Conservation (phyloP, 2,329 filamentous ascomycete species). For the Hirsutella minnesotensis region DNA sequence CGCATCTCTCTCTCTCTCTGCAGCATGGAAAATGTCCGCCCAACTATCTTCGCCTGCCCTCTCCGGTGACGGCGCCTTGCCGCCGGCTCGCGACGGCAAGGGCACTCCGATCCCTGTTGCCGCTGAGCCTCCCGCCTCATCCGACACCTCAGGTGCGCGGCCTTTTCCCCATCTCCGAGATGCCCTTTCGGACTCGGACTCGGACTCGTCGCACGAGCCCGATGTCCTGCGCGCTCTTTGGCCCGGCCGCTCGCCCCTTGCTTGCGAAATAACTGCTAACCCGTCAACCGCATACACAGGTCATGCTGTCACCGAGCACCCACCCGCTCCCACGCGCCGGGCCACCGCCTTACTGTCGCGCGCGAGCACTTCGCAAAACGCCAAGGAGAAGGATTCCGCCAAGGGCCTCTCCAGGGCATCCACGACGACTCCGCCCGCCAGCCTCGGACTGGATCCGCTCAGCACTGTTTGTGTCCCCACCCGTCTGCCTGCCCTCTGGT, state of each 20-base stretch:
- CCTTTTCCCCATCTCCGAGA: not conserved
- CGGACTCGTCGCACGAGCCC: not conserved
- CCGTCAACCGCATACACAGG: not conserved
- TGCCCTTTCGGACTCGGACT: not conserved
- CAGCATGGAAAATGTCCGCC: constrained; percentile 25
- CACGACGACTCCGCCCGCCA: constrained; percentile 12
- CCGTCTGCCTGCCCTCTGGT: not conserved
- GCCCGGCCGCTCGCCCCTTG: too few species aligned
- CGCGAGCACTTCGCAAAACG: constrained; percentile 47
- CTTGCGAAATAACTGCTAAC: not conserved
- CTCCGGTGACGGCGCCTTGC: constrained; percentile 15
- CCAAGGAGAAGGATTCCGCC: constrained; percentile 16
- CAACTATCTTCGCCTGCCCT: constrained; percentile 15
- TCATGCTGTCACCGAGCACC: constrained; percentile 2
- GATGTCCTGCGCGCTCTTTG: too few species aligned
- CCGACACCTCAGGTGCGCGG: constrained; percentile 19
- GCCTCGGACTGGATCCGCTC: constrained; percentile 23
- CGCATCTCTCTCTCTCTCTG: constrained; percentile 10
- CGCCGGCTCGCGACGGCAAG: constrained; percentile 13
- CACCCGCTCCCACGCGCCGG: constrained; percentile 6
- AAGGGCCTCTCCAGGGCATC: constrained; percentile 15
- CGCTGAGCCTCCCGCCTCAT: constrained; percentile 12
- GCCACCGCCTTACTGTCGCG: constrained; percentile 26
- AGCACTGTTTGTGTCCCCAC: constrained; percentile 19
- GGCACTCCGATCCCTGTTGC: constrained; percentile 12